These are phyloP conservation scores for Hypseocharis bilobata DNA, from an alignment of 441 rosid genomes.

Conservation along the genomic window DNA sequence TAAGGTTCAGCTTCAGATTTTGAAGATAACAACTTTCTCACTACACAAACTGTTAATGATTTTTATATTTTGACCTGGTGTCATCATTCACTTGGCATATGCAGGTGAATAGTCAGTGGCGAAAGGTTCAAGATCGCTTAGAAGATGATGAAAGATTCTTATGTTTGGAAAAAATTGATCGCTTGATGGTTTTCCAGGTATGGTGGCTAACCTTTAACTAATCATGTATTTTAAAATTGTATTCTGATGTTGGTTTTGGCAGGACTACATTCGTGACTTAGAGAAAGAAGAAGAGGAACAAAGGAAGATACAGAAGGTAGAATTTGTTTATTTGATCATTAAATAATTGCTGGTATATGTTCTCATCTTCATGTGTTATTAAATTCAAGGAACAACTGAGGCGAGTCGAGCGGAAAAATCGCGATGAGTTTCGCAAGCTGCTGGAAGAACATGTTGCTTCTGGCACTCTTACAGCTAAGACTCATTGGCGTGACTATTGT, in stretches of 20 bases:
- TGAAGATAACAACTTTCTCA: not conserved
- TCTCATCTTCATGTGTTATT: conserved; percentile 22
- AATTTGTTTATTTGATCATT: conserved; percentile 12
- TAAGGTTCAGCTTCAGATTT: conserved; percentile 36
- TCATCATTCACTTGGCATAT: conserved; percentile 20
- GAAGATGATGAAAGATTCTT: conserved; percentile 89
- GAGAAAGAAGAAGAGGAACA: conserved; percentile 89
- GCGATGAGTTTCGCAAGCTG: conserved; percentile 69
- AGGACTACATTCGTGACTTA: conserved; percentile 82
- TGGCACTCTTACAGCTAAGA: conserved; percentile 72
- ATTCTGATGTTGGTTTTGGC: conserved; percentile 28
- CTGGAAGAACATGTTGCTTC: conserved; percentile 71
- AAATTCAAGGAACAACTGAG: conserved; percentile 68
- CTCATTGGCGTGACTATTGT: conserved; percentile 83
- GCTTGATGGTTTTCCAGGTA: conserved; percentile 74
- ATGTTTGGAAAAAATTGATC: conserved; percentile 79
- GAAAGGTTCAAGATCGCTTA: conserved; percentile 76
- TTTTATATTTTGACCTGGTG: not conserved
- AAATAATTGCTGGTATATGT: conserved; percentile 5
- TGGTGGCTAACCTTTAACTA: conserved; percentile 9
- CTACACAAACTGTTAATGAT: not conserved
- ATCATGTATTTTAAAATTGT: conserved; percentile 11
- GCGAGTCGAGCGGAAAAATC: conserved; percentile 82
- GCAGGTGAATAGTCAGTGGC: conserved; percentile 84
- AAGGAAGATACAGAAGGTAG: conserved; percentile 80